Evolutionary conservation across 768 basidiomycete genomes (phyloP).

Genomic region (Mycena haematopus): DNA sequence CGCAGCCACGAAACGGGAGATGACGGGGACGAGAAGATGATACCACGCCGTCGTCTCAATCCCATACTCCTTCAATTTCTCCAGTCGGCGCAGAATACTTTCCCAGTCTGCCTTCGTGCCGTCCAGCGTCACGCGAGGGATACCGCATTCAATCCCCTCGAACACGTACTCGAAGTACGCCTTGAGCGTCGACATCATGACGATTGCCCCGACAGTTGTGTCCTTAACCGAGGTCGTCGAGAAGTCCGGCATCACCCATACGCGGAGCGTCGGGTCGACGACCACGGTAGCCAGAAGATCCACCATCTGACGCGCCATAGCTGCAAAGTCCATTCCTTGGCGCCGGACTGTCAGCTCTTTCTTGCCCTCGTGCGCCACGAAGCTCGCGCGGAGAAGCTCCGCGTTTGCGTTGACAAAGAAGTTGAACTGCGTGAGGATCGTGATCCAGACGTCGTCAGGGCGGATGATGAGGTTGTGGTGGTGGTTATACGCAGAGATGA

Average conservation of each 20-base stretch:
- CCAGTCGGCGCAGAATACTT: conserved; percentile 42
- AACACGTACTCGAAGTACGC: conserved; percentile 44
- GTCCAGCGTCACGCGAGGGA: conserved; percentile 52
- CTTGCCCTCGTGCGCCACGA: conserved; percentile 36
- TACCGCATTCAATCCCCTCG: conserved; percentile 38
- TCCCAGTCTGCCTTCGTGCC: conserved; percentile 49
- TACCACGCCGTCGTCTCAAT: conserved; percentile 42
- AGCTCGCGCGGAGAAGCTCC: conserved; percentile 38
- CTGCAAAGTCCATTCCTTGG: conserved; percentile 28
- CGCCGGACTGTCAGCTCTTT: conserved; percentile 29
- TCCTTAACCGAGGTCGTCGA: conserved; percentile 50
- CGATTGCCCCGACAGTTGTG: conserved; percentile 42
- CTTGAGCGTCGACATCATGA: conserved; percentile 52
- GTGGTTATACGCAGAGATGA: conserved; percentile 34
- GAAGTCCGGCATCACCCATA: conserved; percentile 51
- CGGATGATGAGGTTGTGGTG: conserved; percentile 42
- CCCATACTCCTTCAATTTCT: conserved; percentile 47
- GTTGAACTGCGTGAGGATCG: conserved; percentile 37
- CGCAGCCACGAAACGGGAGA: conserved; percentile 43
- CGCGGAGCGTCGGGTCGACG: conserved; percentile 34
- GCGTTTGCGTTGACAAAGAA: conserved; percentile 47
- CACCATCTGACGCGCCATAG: conserved; percentile 25
- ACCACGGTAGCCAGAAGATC: background rate
- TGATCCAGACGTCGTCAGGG: conserved; percentile 49
- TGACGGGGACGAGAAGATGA: conserved; percentile 46